phyloP scores from a whole-genome alignment of 1,284 basidiomycete genomes.

The Malassezia brasiliensis region DNA sequence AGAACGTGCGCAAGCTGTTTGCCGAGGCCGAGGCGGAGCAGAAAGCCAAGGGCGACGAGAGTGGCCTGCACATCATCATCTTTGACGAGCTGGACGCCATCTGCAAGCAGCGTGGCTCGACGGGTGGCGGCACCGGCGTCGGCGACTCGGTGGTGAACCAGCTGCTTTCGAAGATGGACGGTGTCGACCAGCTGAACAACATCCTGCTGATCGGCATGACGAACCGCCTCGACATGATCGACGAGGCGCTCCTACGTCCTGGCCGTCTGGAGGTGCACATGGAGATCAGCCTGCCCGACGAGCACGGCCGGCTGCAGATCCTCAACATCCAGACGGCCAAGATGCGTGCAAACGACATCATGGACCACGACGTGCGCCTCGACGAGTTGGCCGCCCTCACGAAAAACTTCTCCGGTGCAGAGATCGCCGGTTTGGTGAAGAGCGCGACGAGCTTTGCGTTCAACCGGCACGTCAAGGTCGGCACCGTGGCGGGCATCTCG shows the following conservation, averaged over 20 bases:
- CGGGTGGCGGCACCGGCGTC: slow-evolving; percentile 72
- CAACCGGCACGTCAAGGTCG: slow-evolving; percentile 92
- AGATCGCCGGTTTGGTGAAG: slow-evolving; percentile 91
- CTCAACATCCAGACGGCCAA: slow-evolving; percentile 88
- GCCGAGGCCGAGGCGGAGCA: slow-evolving; percentile 98
- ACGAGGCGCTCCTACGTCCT: slow-evolving; percentile 90
- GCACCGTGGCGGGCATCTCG: slow-evolving; percentile 88
- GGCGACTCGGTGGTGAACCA: slow-evolving; percentile 99
- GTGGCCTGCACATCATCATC: slow-evolving; percentile 96
- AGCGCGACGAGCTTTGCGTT: slow-evolving; percentile 97
- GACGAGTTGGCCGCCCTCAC: slow-evolving; percentile 71
- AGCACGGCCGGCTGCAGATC: slow-evolving; percentile 83
- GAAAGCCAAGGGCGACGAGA: slow-evolving; percentile 96
- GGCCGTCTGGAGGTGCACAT: slow-evolving; percentile 99
- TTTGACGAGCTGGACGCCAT: slow-evolving; percentile 98
- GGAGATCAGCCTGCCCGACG: slow-evolving; percentile 95
- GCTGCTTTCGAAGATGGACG: slow-evolving; percentile 98
- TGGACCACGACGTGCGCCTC: slow-evolving; percentile 80
- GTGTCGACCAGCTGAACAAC: slow-evolving; percentile 98
- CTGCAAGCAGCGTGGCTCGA: slow-evolving; percentile 77
- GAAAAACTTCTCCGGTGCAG: slow-evolving; percentile 97
- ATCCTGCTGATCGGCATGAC: slow-evolving; percentile 99
- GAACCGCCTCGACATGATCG: slow-evolving; percentile 96
- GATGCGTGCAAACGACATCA: slow-evolving; percentile 83
- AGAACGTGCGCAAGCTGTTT: slow-evolving; percentile 96